Base-by-base conservation (phyloP, 345 rosid genomes). In the Carallia brachiata region DNA sequence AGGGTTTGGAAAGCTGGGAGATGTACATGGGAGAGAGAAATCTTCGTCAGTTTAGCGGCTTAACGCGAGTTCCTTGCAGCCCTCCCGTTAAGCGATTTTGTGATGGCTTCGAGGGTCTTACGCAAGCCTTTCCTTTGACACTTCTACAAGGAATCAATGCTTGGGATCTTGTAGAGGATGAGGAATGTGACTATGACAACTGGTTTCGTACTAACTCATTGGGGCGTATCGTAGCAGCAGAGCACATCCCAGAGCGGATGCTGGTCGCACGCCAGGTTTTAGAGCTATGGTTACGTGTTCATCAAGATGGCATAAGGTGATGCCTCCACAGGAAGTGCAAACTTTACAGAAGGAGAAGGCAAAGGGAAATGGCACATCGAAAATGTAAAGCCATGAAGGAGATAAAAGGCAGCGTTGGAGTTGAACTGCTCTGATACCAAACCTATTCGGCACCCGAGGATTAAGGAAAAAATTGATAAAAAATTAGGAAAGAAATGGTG, bases 1-100 rank as follows among this genome's bases (percentile, higher is more conserved):
- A 17, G 30, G 50, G 65, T 18, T 62, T 37, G 50, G 65, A 62
- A 36, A 62, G 65, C 30, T 62, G 65, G 47, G 65, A 62, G 48
- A 23, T 37, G 31, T 37, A 37, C 23, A 37, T 62, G 65, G 48
- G 65, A 37, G 65, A 62, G 8, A 62, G 65, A 47, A 37, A 62
- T 36, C 65, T 62, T 37, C 15, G 17, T 3, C 65, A 62, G 31
- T 62, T 62, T 62, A 50, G 65, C 17, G 30, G 23, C 30, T 3
- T 18, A 16, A 16, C 7, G 0, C 48, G 16, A 62, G 37, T 62
- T 36, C 65, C 31, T 7, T 13, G 19, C 28, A 1, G 30, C 7
- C 65, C 50, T 36, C 65, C 65, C 1, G 6, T 7, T 4, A n/a
- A 36, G 39, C 48, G 48, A 62, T 62, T 36, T 36, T 30, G 47